A percentile compares a stretch with the other conserved stretches of the same genome.
Conservation (phyloP, 768 basidiomycete genomes). For the Tulasnella sp. region DNA sequence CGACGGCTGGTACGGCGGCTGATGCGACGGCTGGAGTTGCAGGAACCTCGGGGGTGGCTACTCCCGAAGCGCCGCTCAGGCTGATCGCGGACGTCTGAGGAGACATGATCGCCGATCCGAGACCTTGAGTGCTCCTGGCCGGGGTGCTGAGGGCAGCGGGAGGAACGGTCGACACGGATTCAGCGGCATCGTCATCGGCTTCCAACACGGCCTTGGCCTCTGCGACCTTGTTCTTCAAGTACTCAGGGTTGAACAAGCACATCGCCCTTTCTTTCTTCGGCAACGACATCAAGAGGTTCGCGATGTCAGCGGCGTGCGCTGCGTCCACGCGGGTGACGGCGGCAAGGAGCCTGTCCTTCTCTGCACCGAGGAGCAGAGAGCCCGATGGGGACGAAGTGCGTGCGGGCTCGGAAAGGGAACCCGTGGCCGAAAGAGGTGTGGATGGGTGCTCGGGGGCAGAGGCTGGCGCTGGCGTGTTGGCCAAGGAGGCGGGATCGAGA, state of each 20-base stretch:
- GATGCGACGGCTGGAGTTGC: background rate
- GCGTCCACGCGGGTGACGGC: constrained; percentile 63
- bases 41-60: constrained; percentile 52
- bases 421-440: constrained; percentile 73
- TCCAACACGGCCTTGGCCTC: constrained; percentile 82
- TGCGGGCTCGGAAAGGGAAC: constrained; percentile 73
- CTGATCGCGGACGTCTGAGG: constrained; percentile 76
- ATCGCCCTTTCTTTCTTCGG: constrained; percentile 85
- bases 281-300: constrained; percentile 77
- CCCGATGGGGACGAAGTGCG: constrained; percentile 75
- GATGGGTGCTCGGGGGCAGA: constrained; percentile 89
- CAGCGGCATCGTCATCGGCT: constrained; percentile 49
- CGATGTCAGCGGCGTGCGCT: constrained; percentile 57
- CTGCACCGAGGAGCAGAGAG: constrained; percentile 59
- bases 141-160: constrained; percentile 50
- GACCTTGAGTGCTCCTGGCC: constrained; percentile 38
- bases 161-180: constrained; percentile 42
- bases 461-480: constrained; percentile 54
- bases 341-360: constrained; percentile 66
- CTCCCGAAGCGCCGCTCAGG: constrained; percentile 66
- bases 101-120: background rate
- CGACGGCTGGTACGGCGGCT: background rate
- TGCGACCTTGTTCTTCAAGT: constrained; percentile 67
- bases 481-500: constrained; percentile 57
- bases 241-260: constrained; percentile 84